Evolutionary conservation across 495 filamentous ascomycete species (phyloP).

Genomic region (Penicillium herquei): DNA sequence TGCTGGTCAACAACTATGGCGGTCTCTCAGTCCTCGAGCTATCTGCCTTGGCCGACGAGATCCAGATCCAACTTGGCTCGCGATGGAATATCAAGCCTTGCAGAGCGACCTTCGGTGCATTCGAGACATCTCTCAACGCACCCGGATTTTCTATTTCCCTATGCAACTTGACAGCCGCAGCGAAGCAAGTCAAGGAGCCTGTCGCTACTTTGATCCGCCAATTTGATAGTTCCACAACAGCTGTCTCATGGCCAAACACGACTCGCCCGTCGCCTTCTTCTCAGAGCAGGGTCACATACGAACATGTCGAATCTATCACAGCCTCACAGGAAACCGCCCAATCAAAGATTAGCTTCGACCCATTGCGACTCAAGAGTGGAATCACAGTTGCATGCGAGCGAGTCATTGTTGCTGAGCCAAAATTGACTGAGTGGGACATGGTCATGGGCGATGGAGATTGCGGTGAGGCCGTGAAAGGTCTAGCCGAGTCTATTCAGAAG

Average conservation of each 20-base stretch:
- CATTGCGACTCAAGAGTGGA: not conserved
- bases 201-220: constrained; percentile 4
- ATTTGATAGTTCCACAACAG: constrained; percentile 5
- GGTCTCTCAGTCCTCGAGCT: constrained; percentile 7
- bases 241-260: constrained; percentile 4
- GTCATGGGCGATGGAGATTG: constrained; percentile 11
- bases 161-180: constrained; percentile 6
- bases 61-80: not conserved
- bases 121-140: constrained; percentile 8
- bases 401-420: constrained; percentile 3
- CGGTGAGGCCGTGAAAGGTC: constrained; percentile 5
- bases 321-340: not conserved
- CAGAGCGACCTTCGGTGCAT: constrained; percentile 1
- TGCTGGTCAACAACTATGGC: constrained; percentile 8
- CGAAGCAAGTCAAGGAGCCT: not conserved
- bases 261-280: constrained; percentile 1
- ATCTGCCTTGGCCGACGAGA: not conserved
- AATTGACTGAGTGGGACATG: constrained; percentile 8
- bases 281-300: not conserved
- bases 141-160: constrained; percentile 10
- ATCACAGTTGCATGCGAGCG: not conserved
- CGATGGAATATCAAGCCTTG: constrained; percentile 1
- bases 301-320: not conserved
- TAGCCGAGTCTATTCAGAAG: constrained; percentile 1
- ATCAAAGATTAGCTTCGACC: not conserved